These are phyloP conservation scores for Teratosphaeria epicoccoides DNA, from an alignment of 2,329 filamentous ascomycete species.

Conservation along the genomic window DNA sequence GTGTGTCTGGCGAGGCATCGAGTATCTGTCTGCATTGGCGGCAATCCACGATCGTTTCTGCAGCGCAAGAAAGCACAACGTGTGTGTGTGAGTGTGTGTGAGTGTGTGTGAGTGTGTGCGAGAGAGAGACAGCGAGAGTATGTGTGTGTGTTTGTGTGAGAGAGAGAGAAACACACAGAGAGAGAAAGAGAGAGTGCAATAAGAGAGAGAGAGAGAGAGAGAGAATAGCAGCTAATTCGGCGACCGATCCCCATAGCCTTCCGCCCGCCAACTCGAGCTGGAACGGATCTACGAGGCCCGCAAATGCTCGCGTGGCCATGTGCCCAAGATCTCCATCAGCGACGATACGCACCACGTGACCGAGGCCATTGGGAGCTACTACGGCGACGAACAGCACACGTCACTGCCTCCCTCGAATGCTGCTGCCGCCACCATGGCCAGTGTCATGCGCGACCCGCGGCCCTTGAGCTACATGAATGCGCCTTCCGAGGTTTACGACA, in stretches of 20 bases:
- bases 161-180: no score
- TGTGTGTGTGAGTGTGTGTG: neutral
- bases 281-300: conserved; percentile 26
- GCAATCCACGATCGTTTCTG: neutral
- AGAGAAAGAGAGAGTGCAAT: neutral
- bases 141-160: no score
- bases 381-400: conserved; percentile 41
- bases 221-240: neutral
- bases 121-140: no score
- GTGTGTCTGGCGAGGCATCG: neutral
- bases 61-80: neutral
- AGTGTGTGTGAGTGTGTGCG: no score
- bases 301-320: conserved; percentile 39
- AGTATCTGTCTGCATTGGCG: neutral
- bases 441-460: conserved; percentile 50
- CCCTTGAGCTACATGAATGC: conserved; percentile 66
- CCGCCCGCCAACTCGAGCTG: conserved; percentile 34
- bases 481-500: conserved; percentile 39
- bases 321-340: conserved; percentile 59
- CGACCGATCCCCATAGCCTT: conserved; percentile 21
- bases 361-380: conserved; percentile 83
- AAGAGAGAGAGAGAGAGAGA: neutral
- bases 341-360: conserved; percentile 91
- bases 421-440: neutral
- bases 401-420: neutral